Evolutionary conservation across 2,329 filamentous ascomycete genomes (phyloP), one percentile per base, ranked within the genome.

Genomic region (Mycosphaerella sp.): DNA sequence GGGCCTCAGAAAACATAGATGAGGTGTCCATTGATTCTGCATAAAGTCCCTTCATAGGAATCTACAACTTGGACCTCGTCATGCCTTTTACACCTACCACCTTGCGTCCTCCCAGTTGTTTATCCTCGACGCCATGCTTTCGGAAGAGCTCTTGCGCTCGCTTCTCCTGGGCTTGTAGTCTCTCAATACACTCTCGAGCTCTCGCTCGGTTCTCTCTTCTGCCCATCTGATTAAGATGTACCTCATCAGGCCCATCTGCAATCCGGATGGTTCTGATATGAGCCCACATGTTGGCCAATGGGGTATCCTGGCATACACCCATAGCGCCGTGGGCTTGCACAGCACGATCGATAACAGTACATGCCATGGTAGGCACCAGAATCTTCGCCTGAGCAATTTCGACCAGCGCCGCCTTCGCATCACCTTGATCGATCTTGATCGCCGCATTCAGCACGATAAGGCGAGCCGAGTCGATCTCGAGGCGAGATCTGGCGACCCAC

Each of bases 381-480:
- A 97, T 85, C 77, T 98, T 98, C 58, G 91, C 91, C 73, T 96
- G 81, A 18, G 90, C 90, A 60, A 98, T 98, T 70, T 97, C 89
- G 69, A 85, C 88, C 53, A 96, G 80, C 0, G 91, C 89, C 58
- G 82, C 80, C 76, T 96, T 97, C 60, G 91, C 87, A 59, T 90
- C 85, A 10, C 84, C 79, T 60, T 87, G 79, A 72, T 98, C 93
- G 74, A 97, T 96, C 73, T 88, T 89, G 70, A 94, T 86, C 54
- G 93, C 93, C 1, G 93, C 93, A 71, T 97, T 96, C 57, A 96
- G 82, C 4, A 97, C 91, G 34, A 94, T 73, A 10, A 97, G 79
- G 28, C 93, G 86, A 0, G 90, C 87, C 0, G 90, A 82, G 69
- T 97, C 91, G 64, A 97, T 95, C 66, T 97, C 91, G 61, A 97